These are phyloP conservation scores for Sordariomycetes sp. DNA, from an alignment of 2,329 filamentous ascomycete genomes.

Conservation along the genomic window DNA sequence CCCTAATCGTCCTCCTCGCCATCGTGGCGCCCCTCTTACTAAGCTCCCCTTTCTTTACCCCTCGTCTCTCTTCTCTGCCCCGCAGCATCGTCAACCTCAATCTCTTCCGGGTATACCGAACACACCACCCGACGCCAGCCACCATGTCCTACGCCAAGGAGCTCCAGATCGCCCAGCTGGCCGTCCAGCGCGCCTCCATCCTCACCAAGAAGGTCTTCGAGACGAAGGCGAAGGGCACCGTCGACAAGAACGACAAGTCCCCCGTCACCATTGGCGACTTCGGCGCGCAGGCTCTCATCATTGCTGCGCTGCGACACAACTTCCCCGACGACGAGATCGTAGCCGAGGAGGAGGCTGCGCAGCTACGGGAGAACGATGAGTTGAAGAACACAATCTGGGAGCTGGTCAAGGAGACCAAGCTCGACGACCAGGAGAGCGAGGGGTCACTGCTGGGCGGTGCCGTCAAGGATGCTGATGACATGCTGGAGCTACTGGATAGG, in stretches of 20 bases:
- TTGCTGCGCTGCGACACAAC: constrained; percentile 76
- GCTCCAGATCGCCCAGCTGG: constrained; percentile 74
- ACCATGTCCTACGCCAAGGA: constrained; percentile 58
- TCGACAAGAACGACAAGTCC: constrained; percentile 85
- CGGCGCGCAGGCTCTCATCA: constrained; percentile 93
- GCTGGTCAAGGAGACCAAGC: constrained; percentile 62
- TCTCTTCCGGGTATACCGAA: no score
- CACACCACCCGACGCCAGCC: no score
- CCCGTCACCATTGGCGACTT: constrained; percentile 98
- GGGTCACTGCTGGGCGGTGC: constrained; percentile 64
- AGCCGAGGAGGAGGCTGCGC: constrained; percentile 85
- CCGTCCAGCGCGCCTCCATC: constrained; percentile 67
- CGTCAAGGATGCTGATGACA: constrained; percentile 52
- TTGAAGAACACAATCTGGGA: constrained; percentile 70
- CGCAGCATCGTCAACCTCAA: no score
- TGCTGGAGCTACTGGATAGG: constrained; percentile 58
- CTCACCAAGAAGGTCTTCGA: constrained; percentile 49
- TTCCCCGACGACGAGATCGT: constrained; percentile 90
- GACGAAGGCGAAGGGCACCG: constrained; percentile 87
- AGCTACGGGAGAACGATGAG: constrained; percentile 61
- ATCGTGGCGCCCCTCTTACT: no score
- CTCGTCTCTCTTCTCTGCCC: no score
- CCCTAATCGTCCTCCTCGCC: no score
- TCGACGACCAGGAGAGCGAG: constrained; percentile 48
- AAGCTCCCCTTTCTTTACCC: no score